Evolutionary conservation across 352 stramenopile species (phyloP).

Genomic region (Globisporangium alternatum): DNA sequence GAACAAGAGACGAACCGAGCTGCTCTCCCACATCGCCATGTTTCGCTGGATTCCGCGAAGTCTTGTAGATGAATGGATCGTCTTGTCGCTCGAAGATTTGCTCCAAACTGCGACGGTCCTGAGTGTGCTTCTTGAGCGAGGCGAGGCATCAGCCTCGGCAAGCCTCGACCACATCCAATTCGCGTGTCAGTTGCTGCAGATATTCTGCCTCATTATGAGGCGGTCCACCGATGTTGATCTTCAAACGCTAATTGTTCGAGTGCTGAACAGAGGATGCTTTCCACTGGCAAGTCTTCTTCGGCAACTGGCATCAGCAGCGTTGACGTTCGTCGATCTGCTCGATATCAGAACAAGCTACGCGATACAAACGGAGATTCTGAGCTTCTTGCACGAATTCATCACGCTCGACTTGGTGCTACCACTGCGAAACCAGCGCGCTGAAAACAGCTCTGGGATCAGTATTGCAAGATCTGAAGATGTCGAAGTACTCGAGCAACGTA

Average conservation of each 20-base stretch:
- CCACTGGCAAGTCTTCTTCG: constrained; percentile 27
- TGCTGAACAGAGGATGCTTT: constrained; percentile 26
- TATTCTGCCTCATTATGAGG: constrained; percentile 36
- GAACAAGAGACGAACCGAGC: constrained; percentile 9
- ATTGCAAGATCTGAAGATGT: constrained; percentile 29
- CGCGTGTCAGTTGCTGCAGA: constrained; percentile 26
- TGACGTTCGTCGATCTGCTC: not conserved
- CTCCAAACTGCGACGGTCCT: constrained; percentile 34
- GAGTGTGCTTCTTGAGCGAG: constrained; percentile 20
- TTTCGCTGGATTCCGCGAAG: constrained; percentile 39
- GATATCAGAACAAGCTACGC: constrained; percentile 13
- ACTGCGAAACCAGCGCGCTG: constrained; percentile 17
- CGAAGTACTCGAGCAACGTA: constrained; percentile 54
- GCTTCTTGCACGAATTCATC: constrained; percentile 36
- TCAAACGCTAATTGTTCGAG: constrained; percentile 36
- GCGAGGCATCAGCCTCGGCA: not conserved
- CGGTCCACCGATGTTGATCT: constrained; percentile 41
- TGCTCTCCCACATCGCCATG: constrained; percentile 27
- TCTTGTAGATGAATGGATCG: constrained; percentile 52
- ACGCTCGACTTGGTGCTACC: constrained; percentile 35
- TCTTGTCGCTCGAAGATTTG: constrained; percentile 47
- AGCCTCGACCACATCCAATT: constrained; percentile 11
- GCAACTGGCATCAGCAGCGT: constrained; percentile 6
- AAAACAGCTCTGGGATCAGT: not conserved
- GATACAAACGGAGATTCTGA: constrained; percentile 25